phyloP scores from a whole-genome alignment of 2,329 filamentous ascomycete genomes.

The Cytospora schulzeri region DNA sequence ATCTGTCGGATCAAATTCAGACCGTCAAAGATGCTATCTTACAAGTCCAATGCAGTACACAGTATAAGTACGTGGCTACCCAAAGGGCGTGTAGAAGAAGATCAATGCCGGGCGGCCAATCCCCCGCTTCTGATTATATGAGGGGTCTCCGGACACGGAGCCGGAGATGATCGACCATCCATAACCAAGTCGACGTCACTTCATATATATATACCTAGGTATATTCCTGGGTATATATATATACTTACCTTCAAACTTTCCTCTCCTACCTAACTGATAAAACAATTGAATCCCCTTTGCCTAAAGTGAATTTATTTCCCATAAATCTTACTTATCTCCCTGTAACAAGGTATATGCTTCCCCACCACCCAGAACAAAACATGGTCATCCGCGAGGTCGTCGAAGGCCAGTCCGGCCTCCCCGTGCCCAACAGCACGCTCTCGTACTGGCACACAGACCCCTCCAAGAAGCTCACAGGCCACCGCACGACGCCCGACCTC shows the following conservation, averaged over 20 bases:
- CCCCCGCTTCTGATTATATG: not conserved
- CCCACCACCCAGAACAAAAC: not conserved
- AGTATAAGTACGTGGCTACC: not conserved
- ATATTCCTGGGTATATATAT: too few species aligned
- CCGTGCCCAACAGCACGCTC: slow-evolving; percentile 59
- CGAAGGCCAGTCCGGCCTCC: slow-evolving; percentile 55
- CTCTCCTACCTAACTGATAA: not conserved
- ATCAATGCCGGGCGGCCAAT: not conserved
- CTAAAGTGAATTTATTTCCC: too few species aligned
- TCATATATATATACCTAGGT: too few species aligned
- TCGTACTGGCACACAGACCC: slow-evolving; percentile 78
- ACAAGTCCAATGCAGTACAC: not conserved
- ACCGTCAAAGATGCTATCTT: not conserved
- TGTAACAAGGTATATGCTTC: not conserved
- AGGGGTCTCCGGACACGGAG: not conserved
- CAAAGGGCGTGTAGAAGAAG: too few species aligned
- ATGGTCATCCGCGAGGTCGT: slow-evolving; percentile 31
- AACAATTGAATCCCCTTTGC: not conserved
- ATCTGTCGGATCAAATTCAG: not conserved
- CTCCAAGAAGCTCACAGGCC: slow-evolving; percentile 64
- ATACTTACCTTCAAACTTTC: not conserved
- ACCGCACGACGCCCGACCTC: slow-evolving; percentile 65
- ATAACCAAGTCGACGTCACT: not conserved
- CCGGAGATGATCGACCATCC: not conserved
- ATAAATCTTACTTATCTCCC: not conserved